These are phyloP conservation scores for Penicillium sp. DNA, from an alignment of 2,329 filamentous ascomycete genomes.

Conservation along the genomic window DNA sequence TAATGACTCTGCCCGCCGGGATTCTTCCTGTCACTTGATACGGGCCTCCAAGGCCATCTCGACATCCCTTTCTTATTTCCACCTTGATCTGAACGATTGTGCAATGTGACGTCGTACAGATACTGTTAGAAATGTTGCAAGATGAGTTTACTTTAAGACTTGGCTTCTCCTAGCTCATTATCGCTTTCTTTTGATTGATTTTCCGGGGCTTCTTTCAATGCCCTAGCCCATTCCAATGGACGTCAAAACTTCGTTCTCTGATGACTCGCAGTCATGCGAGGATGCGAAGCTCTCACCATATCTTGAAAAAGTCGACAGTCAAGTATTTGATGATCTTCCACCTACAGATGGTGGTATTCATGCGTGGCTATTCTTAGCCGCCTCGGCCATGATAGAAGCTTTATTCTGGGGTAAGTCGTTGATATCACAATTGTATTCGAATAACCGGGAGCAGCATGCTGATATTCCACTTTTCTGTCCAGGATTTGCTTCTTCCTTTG, in stretches of 20 bases:
- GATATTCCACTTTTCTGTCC: neutral
- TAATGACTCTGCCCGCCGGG: no score
- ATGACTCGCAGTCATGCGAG: constrained; percentile 2
- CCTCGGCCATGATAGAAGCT: constrained; percentile 48
- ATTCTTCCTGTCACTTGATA: no score
- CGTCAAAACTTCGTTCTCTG: neutral
- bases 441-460: neutral
- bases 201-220: neutral
- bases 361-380: constrained; percentile 45
- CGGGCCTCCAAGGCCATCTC: neutral
- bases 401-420: constrained; percentile 47
- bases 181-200: neutral
- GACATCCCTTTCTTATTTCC: neutral
- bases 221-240: constrained; percentile 2
- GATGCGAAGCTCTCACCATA: constrained; percentile 6
- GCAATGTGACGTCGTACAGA: constrained; percentile 1
- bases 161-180: constrained; percentile 8
- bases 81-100: neutral
- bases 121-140: neutral
- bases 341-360: constrained; percentile 34
- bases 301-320: constrained; percentile 1
- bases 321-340: constrained; percentile 16
- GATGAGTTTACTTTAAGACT: constrained; percentile 11
- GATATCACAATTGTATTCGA: neutral
- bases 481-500: constrained; percentile 23